These are phyloP conservation scores for Peniophora sp. DNA, from an alignment of 1,284 basidiomycete genomes.

Conservation along the genomic window DNA sequence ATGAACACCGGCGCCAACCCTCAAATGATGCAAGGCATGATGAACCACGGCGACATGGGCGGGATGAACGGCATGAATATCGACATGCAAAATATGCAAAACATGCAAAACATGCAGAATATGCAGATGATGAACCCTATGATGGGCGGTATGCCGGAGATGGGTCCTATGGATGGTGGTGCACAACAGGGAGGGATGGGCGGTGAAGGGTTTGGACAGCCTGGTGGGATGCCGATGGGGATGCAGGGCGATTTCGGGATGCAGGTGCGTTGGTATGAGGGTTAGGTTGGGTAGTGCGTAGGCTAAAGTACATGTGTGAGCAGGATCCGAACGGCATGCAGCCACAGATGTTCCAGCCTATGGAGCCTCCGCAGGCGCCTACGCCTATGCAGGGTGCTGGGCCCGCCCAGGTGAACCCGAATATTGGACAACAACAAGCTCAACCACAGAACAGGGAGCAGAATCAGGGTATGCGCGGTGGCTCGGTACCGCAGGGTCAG, in stretches of 20 bases:
- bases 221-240: conserved; percentile 35
- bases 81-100: conserved; percentile 42
- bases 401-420: background rate
- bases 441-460: conserved; percentile 37
- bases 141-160: conserved; percentile 35
- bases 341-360: conserved; percentile 40
- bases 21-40: conserved; percentile 36
- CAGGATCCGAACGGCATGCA: conserved; percentile 24
- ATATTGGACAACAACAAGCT: conserved; percentile 14
- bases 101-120: conserved; percentile 45
- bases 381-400: conserved; percentile 6
- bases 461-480: conserved; percentile 22
- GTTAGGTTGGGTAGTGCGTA: too few species aligned
- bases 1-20: conserved; percentile 41
- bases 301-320: conserved; percentile 1
- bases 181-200: conserved; percentile 11
- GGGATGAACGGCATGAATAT: conserved; percentile 27
- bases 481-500: conserved; percentile 29
- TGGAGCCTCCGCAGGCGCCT: conserved; percentile 26
- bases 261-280: conserved; percentile 12
- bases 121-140: conserved; percentile 31
- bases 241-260: conserved; percentile 43
- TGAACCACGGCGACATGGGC: conserved; percentile 32
- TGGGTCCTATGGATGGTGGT: conserved; percentile 27
- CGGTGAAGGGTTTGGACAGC: conserved; percentile 16